Base-by-base conservation (phyloP, 129 eudicot species). In the Helichrysum umbraculigerum region DNA sequence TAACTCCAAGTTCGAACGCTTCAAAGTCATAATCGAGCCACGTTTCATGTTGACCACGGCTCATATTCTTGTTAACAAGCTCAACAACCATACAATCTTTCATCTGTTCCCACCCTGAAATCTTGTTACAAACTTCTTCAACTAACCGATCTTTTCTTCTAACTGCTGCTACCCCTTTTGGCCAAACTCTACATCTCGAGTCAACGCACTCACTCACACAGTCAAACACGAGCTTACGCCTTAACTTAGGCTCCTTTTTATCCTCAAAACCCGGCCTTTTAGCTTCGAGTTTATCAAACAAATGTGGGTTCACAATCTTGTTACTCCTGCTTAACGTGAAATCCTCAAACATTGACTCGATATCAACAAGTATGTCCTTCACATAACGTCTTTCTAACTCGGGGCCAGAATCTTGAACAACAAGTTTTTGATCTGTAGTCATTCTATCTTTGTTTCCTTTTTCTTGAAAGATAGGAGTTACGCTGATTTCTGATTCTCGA, bases 21-120 rank as follows among this genome's bases (percentile, higher is more conserved):
- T 89, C 96, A 1, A 80, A 68, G 29, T 87, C 90, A 68, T 30
- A 91, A 44, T 91, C 92, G 15, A 88, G 85, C 98, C 98, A 94
- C 51, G 34, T 85, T 66, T 96, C 85, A 69, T 75, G 59, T 8
- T 63, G 68, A 83, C 86, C 82, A 73, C 91, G 83, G 66, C 99
- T 89, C 98, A 94, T 94, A 77, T 94, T 92, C 81, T 79, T 80
- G 76, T 89, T 96, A 6, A 94, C 93, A n/a, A 94, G 90, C 72
- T 89, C 97, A 58, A 91, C 98, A 7, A 94, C 97, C 93, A 87
- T 89, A 76, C 84, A 88, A 63, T 91, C 86, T 41, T 87, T 88
- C 91, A 89, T 74, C 37, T 70, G 60, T 80, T 83, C 83, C 93
- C 91, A 94, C 34, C 77, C 71, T 28, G 75, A 70, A 61, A 94